Percentiles rank a stretch among this genome's conserved stretches.
Evolutionary conservation across 1,284 basidiomycete species (phyloP).

Genomic region (Ganoderma lingzhi): DNA sequence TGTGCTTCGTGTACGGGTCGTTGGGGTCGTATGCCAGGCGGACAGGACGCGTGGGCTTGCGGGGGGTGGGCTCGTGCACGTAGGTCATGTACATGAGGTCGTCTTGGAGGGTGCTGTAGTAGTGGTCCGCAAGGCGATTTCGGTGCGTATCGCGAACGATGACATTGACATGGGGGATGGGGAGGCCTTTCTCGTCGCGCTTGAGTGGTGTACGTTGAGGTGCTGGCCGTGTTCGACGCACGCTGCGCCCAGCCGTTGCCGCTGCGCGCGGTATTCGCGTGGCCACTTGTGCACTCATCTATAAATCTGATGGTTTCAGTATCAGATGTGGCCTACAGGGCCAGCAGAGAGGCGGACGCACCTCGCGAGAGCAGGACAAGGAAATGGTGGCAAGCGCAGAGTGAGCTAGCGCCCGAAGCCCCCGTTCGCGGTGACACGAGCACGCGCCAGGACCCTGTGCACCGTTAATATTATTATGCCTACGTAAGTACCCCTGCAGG

Average conservation of each 20-base stretch:
- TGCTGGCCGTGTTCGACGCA: constrained; percentile 38
- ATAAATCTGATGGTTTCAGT: neutral
- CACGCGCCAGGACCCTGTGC: neutral
- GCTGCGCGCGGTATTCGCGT: constrained; percentile 29
- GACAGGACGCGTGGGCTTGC: constrained; percentile 61
- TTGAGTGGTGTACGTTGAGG: constrained; percentile 51
- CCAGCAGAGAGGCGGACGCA: neutral
- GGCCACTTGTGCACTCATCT: constrained; percentile 38
- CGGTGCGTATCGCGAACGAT: constrained; percentile 76
- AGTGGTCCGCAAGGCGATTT: constrained; percentile 87
- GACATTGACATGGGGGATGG: constrained; percentile 70
- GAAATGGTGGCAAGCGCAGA: constrained; percentile 11
- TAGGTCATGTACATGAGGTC: constrained; percentile 97
- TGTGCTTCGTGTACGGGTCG: constrained; percentile 82
- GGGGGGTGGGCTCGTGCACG: constrained; percentile 70
- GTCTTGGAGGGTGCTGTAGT: constrained; percentile 83
- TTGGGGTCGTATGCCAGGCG: constrained; percentile 78
- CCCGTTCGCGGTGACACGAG: neutral
- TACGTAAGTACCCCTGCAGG: too few species aligned
- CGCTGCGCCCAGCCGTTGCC: constrained; percentile 31
- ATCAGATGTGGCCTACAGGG: too few species aligned
- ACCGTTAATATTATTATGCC: neutral
- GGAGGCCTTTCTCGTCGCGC: constrained; percentile 61
- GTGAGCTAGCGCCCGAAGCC: constrained; percentile 1
- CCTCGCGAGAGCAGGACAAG: neutral